These are phyloP conservation scores for Rhodosporidiobolus sp. DNA, from an alignment of 768 basidiomycete species.

Conservation along the genomic window DNA sequence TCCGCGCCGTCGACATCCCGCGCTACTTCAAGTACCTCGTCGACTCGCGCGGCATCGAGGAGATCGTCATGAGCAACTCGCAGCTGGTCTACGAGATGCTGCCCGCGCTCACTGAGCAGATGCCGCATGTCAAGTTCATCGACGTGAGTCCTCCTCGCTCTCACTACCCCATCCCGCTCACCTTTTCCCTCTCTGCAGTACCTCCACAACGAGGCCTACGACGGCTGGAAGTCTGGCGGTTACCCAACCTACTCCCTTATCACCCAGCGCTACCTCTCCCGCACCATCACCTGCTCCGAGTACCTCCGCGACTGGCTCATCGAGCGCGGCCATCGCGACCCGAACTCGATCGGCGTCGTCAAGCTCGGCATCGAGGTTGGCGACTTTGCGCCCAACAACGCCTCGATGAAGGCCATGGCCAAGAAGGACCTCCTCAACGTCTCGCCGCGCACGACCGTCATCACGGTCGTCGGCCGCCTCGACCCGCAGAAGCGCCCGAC, in stretches of 20 bases:
- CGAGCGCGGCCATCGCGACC: slow-evolving; percentile 19
- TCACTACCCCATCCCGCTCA: background rate
- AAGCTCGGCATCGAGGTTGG: slow-evolving; percentile 38
- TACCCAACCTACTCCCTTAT: slow-evolving; percentile 40
- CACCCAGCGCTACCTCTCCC: slow-evolving; percentile 35
- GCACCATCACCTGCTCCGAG: slow-evolving; percentile 38
- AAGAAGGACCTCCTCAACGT: slow-evolving; percentile 15
- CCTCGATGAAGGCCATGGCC: background rate
- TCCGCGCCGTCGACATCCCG: slow-evolving; percentile 34
- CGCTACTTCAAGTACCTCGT: slow-evolving; percentile 37
- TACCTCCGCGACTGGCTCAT: slow-evolving; percentile 37
- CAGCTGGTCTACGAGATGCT: slow-evolving; percentile 38
- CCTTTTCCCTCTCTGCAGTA: slow-evolving; percentile 2
- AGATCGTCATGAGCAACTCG: slow-evolving; percentile 33
- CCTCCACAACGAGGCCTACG: slow-evolving; percentile 40
- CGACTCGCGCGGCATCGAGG: slow-evolving; percentile 15
- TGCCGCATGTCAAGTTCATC: slow-evolving; percentile 36
- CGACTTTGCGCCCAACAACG: background rate
- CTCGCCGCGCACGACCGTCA: slow-evolving; percentile 22
- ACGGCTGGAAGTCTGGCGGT: slow-evolving; percentile 41
- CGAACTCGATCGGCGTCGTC: slow-evolving; percentile 37
- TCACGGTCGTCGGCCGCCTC: slow-evolving; percentile 34
- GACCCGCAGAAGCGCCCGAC: slow-evolving; percentile 38
- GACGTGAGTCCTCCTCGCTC: slow-evolving; percentile 15
- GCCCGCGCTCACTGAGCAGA: slow-evolving; percentile 35